A percentile compares a stretch with the other conserved stretches of the same genome.
Evolutionary conservation across 2,329 filamentous ascomycete genomes (phyloP).

Genomic region (Pestalotiopsis sp.): DNA sequence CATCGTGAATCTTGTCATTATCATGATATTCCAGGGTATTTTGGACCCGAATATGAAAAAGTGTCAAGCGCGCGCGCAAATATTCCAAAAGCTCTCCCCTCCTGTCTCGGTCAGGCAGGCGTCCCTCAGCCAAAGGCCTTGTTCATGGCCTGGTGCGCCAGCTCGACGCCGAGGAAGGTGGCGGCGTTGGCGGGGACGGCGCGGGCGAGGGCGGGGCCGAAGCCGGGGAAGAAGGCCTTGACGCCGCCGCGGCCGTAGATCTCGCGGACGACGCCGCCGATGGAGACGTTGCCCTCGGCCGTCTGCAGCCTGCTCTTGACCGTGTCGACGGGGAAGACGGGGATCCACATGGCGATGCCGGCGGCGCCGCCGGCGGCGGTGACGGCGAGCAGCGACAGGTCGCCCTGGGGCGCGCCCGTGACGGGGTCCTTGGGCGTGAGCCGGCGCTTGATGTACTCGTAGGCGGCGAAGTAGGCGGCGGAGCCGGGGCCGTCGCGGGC

Average conservation of each 20-base stretch:
- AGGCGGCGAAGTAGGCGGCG: slow-evolving; percentile 95
- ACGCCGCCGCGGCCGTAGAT: slow-evolving; percentile 83
- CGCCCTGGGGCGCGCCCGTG: slow-evolving; percentile 71
- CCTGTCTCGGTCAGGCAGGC: neutral
- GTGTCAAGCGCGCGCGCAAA: neutral
- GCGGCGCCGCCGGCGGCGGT: slow-evolving; percentile 86
- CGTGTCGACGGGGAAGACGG: slow-evolving; percentile 96
- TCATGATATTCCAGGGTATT: neutral
- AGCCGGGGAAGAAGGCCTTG: slow-evolving; percentile 95
- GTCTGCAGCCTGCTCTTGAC: slow-evolving; percentile 95
- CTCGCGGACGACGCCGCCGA: slow-evolving; percentile 76
- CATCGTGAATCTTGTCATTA: neutral
- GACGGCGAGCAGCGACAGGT: slow-evolving; percentile 80
- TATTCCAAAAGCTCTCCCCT: neutral
- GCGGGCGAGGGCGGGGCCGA: slow-evolving; percentile 87
- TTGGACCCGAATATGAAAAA: neutral
- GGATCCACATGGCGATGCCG: slow-evolving; percentile 98
- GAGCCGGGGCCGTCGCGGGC: slow-evolving; percentile 91
- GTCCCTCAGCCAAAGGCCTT: slow-evolving; percentile 63
- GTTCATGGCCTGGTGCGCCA: slow-evolving; percentile 82
- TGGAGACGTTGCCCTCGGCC: slow-evolving; percentile 79
- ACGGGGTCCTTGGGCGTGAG: slow-evolving; percentile 81
- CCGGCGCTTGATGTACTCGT: slow-evolving; percentile 89
- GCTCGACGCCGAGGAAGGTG: slow-evolving; percentile 85
- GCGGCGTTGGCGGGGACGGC: slow-evolving; percentile 96